A percentile compares a stretch with the other conserved stretches of the same genome.
Conservation (phyloP, 371 early-diverging fungal genomes). For the Circinella minor region DNA sequence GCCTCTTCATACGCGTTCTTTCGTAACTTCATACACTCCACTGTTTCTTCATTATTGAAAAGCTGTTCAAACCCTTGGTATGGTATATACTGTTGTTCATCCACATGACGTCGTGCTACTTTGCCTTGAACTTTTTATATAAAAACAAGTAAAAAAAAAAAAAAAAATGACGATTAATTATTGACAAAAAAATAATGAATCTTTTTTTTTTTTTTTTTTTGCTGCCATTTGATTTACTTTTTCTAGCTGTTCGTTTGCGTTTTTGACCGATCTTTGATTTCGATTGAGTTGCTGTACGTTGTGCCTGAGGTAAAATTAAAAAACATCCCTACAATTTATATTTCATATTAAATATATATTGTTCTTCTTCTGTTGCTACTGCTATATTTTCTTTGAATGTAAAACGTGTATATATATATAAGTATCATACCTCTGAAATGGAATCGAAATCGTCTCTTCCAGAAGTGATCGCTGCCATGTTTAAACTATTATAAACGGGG, state of each 20-base stretch:
- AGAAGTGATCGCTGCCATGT: conserved; percentile 20
- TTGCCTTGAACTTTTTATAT: background rate
- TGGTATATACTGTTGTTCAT: background rate
- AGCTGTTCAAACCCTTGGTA: conserved; percentile 45
- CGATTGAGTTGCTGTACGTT: conserved; percentile 19
- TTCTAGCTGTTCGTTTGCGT: conserved; percentile 13
- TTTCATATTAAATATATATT: background rate
- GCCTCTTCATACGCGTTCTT: conserved; percentile 36
- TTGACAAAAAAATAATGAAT: no score
- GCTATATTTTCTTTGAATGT: no score
- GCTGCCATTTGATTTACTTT: background rate
- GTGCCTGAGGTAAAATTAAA: conserved; percentile 40
- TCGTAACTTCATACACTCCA: conserved; percentile 45
- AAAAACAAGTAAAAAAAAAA: background rate
- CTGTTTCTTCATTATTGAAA: conserved; percentile 48
- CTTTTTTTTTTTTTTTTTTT: conserved; percentile 6
- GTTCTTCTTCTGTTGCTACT: no score
- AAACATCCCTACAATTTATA: conserved; percentile 45
- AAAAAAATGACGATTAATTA: background rate
- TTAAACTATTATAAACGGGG: background rate
- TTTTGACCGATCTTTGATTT: conserved; percentile 20
- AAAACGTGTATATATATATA: background rate
- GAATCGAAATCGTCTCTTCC: conserved; percentile 45
- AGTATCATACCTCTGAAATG: conserved; percentile 47
- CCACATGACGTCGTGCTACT: conserved; percentile 5